Evolutionary conservation across 495 filamentous ascomycete genomes (phyloP), one percentile per base, ranked within the genome.

Genomic region (Neurospora sublineolata): DNA sequence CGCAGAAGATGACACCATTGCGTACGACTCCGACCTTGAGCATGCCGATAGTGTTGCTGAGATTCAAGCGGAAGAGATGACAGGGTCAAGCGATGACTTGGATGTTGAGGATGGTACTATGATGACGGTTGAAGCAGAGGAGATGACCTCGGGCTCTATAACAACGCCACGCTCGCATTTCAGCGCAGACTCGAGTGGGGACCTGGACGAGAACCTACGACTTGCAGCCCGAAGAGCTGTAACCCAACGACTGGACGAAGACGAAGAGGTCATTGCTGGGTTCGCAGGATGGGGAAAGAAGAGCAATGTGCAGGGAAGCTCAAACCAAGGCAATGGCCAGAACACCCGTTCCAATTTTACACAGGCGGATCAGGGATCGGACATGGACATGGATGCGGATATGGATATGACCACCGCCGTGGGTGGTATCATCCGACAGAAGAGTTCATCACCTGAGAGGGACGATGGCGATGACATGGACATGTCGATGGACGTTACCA

Each of bases 401-500:
- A 86, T 86, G 86, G 87, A 89, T 30, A 86, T 87, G 73, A 89
- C 87, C 14, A 82, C 76, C 11, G 83, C 83, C 1, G 77, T 88
- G n/a, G 87, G 87, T n/a, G 85, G 86, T 3, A 87, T 89, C 70
- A 78, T 89, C 44, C 79, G 76, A 71, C 79, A 78, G 20, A 68
- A 74, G 23, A 39, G 70, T n/a, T 72, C 78, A 46, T 70, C 79
- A 8, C 70, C 67, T 30, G 72, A 75, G 20, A 77, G 81, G 20
- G 78, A 83, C 4, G 78, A 79, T 23, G 85, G 87, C 42, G 90
- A 91, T 71, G 90, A 92, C 23, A 92, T 93, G 75, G 91, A 93
- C 37, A 86, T 93, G 78, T 92, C 90, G 11, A 93, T 94, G 92
- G 93, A 97, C 71, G 88, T 97, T 68, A 97, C 94, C 1, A 87